Conservation (phyloP, 2,329 filamentous ascomycete genomes). For the Phyllosticta citrichinensis region DNA sequence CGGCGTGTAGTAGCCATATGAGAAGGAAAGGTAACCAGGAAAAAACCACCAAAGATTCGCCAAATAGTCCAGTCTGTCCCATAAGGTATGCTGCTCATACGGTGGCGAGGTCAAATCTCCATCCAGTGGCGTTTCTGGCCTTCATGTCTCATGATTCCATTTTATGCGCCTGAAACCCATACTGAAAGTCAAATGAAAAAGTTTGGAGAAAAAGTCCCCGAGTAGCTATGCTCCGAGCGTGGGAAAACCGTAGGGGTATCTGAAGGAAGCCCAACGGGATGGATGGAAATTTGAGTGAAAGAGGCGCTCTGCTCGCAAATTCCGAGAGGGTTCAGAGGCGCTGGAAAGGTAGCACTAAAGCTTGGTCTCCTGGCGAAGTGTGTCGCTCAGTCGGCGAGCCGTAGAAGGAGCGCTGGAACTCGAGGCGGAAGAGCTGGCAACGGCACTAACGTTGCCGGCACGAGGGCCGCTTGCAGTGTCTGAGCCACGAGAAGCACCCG, state of each 20-base stretch:
- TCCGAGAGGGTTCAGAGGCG: background rate
- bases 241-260: background rate
- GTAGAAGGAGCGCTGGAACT: background rate
- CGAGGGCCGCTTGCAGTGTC: background rate
- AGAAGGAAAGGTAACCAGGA: too few relatives aligned
- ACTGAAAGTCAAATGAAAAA: too few relatives aligned
- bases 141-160: too few relatives aligned
- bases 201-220: too few relatives aligned
- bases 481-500: background rate
- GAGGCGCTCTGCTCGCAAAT: background rate
- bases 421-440: background rate
- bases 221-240: background rate
- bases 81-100: too few relatives aligned
- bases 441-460: background rate
- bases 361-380: slow-evolving; percentile 7
- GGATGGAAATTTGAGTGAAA: background rate
- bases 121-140: too few relatives aligned
- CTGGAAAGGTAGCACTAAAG: background rate
- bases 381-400: slow-evolving; percentile 5
- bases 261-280: background rate
- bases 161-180: too few relatives aligned
- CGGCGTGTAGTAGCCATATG: too few relatives aligned
- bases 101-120: too few relatives aligned
- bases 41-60: too few relatives aligned
- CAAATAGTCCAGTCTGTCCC: too few relatives aligned